These are phyloP conservation scores for Ailanthus altissimus DNA, from an alignment of 345 rosid species.

Conservation along the genomic window DNA sequence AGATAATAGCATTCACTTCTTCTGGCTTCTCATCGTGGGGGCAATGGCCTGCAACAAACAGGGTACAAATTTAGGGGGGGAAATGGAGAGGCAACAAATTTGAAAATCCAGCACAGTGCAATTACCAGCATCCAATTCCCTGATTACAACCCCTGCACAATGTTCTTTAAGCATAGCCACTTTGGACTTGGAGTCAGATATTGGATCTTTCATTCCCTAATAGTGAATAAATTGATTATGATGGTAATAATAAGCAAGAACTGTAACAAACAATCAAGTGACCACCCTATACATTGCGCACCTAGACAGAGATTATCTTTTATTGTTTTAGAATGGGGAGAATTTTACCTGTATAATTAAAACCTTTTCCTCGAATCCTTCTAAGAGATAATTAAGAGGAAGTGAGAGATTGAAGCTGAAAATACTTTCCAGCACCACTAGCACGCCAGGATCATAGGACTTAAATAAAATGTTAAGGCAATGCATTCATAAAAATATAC, in stretches of 20 bases:
- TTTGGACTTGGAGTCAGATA: slow-evolving; percentile 60
- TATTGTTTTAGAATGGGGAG: neutral
- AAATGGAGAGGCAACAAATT: neutral
- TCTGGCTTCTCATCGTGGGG: slow-evolving; percentile 85
- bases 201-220: slow-evolving; percentile 89
- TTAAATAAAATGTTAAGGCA: slow-evolving; percentile 51
- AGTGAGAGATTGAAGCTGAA: slow-evolving; percentile 79
- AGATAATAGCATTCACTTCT: slow-evolving; percentile 52
- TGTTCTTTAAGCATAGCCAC: slow-evolving; percentile 61
- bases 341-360: slow-evolving; percentile 67
- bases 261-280: neutral
- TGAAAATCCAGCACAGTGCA: neutral
- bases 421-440: slow-evolving; percentile 77
- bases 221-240: slow-evolving; percentile 1
- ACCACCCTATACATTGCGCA: neutral
- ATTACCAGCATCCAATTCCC: slow-evolving; percentile 72
- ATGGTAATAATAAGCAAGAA: neutral
- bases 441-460: slow-evolving; percentile 85
- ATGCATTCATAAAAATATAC: slow-evolving; percentile 11
- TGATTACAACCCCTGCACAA: slow-evolving; percentile 46
- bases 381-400: slow-evolving; percentile 73
- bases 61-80: neutral
- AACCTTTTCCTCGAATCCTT: slow-evolving; percentile 54
- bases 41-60: slow-evolving; percentile 61
- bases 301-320: neutral